A percentile compares a stretch with the other conserved stretches of the same genome.
These are phyloP conservation scores for Pochonia chlamydosporia DNA, from an alignment of 2,329 filamentous ascomycete genomes.

Conservation along the genomic window DNA sequence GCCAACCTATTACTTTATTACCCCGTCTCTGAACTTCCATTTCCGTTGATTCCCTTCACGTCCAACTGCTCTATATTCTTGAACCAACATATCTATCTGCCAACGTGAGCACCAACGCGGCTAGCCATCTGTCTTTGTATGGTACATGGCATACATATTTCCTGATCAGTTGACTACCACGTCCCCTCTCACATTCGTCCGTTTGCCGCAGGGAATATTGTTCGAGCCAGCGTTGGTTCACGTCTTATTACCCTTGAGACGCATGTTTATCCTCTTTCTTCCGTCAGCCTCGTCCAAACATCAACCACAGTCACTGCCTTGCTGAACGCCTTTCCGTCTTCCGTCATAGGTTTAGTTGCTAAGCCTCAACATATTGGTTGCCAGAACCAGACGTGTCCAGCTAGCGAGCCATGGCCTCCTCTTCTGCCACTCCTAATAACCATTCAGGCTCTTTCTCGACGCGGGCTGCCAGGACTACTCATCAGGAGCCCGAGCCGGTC, in stretches of 20 bases:
- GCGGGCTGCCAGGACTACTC: background rate
- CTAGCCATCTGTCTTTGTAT: background rate
- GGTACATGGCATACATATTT: background rate
- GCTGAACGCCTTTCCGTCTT: background rate
- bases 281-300: background rate
- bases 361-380: background rate
- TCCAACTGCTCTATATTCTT: background rate
- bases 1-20: background rate
- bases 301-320: background rate
- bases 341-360: background rate
- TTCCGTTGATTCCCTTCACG: background rate
- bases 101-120: background rate
- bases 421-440: background rate
- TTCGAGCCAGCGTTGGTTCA: background rate
- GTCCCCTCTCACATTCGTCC: background rate
- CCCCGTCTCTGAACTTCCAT: background rate
- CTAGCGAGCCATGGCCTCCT: background rate
- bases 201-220: background rate
- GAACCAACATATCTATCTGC: background rate
- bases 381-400: background rate
- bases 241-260: background rate
- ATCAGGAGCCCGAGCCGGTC: background rate
- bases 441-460: background rate
- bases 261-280: slow-evolving; percentile 1
- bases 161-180: background rate